Base-by-base conservation (phyloP, 768 basidiomycete species). In the Boletus rubroflammeus region DNA sequence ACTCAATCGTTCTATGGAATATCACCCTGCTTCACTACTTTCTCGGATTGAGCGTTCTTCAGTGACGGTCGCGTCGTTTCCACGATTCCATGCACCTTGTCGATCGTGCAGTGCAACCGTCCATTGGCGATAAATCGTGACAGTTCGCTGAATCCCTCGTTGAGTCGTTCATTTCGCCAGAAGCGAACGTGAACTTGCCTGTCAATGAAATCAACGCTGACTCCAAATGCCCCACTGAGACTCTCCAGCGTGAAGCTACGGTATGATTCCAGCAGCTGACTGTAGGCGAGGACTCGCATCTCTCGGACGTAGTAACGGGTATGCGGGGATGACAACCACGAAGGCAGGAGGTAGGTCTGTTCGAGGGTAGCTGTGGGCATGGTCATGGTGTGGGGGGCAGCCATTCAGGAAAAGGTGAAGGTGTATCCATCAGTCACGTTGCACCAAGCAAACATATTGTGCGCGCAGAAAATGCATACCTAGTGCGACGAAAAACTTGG, bases 261-360 rank as follows among this genome's bases (percentile, higher is more conserved):
- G 69, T 98, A 99, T 10, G 82, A 85, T 68, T 98, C 92, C n/a
- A 99, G 77, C 5, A 98, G 78, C 64, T 98, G 96, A 26, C 79
- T 74, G 73, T 97, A 98, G 0, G 95, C 94, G 19, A 89, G 83
- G 60, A 98, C 93, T 32, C 97, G 86, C 91, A 98, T 93, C 71
- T 98, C 96, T 54, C 96, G 87, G 29, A 94, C 80, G 69, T 97
- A 98, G 75, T 78, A 96, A 8, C 90, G 83, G 0, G 92, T 80
- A 68, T 98, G 97, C 0, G 87, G 89, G 2, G 85, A 80, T 44
- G 98, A 81, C 54, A 94, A 73, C 39, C 91, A 88, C 3, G 90
- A 94, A 13, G 93, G 88, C n/a, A 93, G 73, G 58, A 98, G 85
- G 64, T 89, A 83, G 1, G 81, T 82, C 72, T 93, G 86, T 72